Conservation (phyloP, 768 basidiomycete genomes). For the Russula brevipes region DNA sequence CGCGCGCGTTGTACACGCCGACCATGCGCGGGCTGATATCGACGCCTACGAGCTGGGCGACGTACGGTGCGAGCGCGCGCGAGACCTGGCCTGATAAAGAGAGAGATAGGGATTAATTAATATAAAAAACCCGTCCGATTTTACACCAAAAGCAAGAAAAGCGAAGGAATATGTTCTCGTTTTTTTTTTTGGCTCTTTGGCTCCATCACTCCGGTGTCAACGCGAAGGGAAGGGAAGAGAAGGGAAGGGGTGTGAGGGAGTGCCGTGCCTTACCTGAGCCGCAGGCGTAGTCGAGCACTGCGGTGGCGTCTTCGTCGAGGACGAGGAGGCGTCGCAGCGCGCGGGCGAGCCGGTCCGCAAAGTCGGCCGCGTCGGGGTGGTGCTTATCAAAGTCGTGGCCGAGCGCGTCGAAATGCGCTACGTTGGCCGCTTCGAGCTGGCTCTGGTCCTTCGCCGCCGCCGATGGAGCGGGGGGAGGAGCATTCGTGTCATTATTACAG, state of each 20-base stretch:
- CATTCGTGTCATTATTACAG: too few species aligned
- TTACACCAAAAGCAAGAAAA: too few species aligned
- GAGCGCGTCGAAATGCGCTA: slow-evolving; percentile 9
- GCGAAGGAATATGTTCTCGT: too few species aligned
- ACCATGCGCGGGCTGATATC: slow-evolving; percentile 73
- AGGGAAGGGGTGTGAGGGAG: too few species aligned
- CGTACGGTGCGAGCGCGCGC: slow-evolving; percentile 52
- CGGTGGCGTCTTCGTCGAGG: slow-evolving; percentile 5
- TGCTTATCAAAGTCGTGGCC: slow-evolving; percentile 6
- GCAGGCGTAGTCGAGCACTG: slow-evolving; percentile 19
- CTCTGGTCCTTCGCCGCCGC: not conserved
- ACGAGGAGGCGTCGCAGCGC: not conserved
- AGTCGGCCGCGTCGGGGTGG: slow-evolving; percentile 2
- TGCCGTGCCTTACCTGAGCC: slow-evolving; percentile 9
- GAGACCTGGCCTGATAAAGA: slow-evolving; percentile 52
- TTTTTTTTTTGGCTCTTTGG: too few species aligned
- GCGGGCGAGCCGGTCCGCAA: not conserved
- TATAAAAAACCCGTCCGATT: too few species aligned
- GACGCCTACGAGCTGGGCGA: slow-evolving; percentile 61
- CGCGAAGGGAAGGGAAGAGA: not conserved
- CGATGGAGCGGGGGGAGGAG: not conserved
- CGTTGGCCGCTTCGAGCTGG: slow-evolving; percentile 12
- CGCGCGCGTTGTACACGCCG: slow-evolving; percentile 56
- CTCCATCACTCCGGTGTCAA: not conserved
- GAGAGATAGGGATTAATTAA: too few species aligned